Evolutionary conservation across 352 stramenopile species (phyloP).

Genomic region (Pythium aristosporum): DNA sequence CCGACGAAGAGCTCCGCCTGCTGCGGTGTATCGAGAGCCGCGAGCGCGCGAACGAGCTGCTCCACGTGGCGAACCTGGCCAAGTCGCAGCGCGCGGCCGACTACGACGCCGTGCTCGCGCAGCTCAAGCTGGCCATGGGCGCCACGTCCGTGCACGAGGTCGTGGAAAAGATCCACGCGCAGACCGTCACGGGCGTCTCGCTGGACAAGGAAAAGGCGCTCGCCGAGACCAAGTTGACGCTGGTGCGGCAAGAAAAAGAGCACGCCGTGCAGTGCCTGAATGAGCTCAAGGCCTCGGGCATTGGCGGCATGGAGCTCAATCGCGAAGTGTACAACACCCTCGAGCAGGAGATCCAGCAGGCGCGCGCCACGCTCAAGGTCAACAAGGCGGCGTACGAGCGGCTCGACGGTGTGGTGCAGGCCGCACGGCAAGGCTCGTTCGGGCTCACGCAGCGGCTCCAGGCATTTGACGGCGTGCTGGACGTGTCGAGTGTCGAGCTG

Average conservation of each 20-base stretch:
- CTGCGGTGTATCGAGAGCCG: slow-evolving; percentile 62
- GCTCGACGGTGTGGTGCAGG: slow-evolving; percentile 70
- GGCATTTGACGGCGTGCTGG: slow-evolving; percentile 70
- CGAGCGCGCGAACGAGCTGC: slow-evolving; percentile 58
- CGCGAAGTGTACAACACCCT: slow-evolving; percentile 81
- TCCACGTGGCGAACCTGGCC: slow-evolving; percentile 61
- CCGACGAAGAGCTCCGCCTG: slow-evolving; percentile 57
- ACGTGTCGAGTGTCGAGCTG: slow-evolving; percentile 27
- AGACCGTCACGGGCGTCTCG: slow-evolving; percentile 52
- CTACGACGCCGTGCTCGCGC: slow-evolving; percentile 58
- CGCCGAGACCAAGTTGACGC: slow-evolving; percentile 51
- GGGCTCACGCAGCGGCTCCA: slow-evolving; percentile 62
- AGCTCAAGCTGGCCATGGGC: slow-evolving; percentile 70
- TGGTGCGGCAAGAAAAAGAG: slow-evolving; percentile 64
- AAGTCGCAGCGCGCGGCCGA: slow-evolving; percentile 72
- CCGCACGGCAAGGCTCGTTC: slow-evolving; percentile 72
- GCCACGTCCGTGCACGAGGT: slow-evolving; percentile 53
- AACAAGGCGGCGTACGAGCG: slow-evolving; percentile 79
- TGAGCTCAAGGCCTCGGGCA: slow-evolving; percentile 78
- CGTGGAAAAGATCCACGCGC: slow-evolving; percentile 69
- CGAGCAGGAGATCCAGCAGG: slow-evolving; percentile 73
- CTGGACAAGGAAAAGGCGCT: slow-evolving; percentile 77
- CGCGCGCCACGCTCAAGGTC: slow-evolving; percentile 67
- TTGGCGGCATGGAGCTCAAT: slow-evolving; percentile 74
- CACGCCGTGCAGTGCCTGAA: slow-evolving; percentile 57